These are phyloP conservation scores for Pichia pseudocactophila DNA, from an alignment of 805 yeast species.

Conservation along the genomic window DNA sequence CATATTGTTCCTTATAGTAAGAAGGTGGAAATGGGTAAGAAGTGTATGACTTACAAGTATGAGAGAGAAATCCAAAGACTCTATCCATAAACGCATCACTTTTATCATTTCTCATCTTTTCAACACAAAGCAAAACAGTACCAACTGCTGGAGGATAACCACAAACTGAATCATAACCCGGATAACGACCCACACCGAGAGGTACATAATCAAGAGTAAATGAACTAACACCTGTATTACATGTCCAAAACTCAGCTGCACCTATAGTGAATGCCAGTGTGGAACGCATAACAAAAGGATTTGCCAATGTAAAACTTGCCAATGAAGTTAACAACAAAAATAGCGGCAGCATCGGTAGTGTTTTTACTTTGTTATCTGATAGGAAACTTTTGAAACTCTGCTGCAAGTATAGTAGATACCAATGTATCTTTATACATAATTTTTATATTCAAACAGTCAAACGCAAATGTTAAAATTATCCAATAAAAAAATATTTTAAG, in stretches of 20 bases:
- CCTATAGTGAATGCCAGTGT: conserved; percentile 8
- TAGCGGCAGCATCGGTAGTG: too few species aligned
- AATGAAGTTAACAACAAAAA: too few species aligned
- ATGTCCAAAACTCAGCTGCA: conserved; percentile 13
- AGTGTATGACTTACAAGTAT: conserved; percentile 8
- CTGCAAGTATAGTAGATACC: too few species aligned
- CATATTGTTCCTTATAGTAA: conserved; percentile 18
- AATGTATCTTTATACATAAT: too few species aligned
- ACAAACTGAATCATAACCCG: conserved; percentile 8
- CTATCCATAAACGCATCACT: neutral
- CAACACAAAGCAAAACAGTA: conserved; percentile 11
- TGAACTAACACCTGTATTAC: conserved; percentile 6
- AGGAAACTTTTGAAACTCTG: too few species aligned
- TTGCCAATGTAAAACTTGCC: neutral
- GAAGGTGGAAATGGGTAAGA: conserved; percentile 14
- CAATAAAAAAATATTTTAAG: too few species aligned
- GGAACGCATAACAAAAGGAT: too few species aligned
- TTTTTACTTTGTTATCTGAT: too few species aligned
- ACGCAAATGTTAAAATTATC: too few species aligned
- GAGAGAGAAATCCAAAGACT: conserved; percentile 2
- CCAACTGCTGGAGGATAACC: conserved; percentile 17
- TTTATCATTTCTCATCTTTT: conserved; percentile 3
- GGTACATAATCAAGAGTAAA: conserved; percentile 11
- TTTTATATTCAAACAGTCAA: too few species aligned
- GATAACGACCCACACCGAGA: neutral